Conservation (phyloP, 2,329 filamentous ascomycete species). For the Sporothrix mexicana region DNA sequence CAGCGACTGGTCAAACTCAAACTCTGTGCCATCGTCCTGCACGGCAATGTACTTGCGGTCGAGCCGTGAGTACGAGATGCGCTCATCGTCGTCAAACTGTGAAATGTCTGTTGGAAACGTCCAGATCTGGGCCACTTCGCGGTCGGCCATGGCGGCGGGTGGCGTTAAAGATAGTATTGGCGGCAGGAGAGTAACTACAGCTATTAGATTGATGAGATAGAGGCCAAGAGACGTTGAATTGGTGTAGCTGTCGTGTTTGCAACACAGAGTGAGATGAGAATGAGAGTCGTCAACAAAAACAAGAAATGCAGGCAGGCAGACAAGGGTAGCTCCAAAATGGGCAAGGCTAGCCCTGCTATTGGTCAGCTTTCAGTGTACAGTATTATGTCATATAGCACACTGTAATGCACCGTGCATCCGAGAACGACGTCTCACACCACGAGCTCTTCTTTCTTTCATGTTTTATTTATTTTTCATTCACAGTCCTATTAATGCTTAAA, state of each 20-base stretch:
- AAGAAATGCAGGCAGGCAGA: slow-evolving; percentile 11
- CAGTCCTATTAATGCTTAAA: not conserved
- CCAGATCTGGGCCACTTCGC: slow-evolving; percentile 42
- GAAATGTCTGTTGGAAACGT: slow-evolving; percentile 65
- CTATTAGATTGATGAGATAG: not conserved
- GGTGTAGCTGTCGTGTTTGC: not conserved
- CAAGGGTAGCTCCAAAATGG: slow-evolving; percentile 18
- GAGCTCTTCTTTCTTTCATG: not conserved
- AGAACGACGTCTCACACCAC: not conserved
- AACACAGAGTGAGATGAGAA: slow-evolving; percentile 5
- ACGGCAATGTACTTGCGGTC: slow-evolving; percentile 84
- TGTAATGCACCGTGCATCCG: slow-evolving; percentile 9
- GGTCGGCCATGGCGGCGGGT: slow-evolving; percentile 28
- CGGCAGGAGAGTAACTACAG: not conserved
- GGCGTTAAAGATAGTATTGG: not conserved
- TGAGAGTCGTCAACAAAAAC: slow-evolving; percentile 32
- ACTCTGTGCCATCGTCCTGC: slow-evolving; percentile 82
- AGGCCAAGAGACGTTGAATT: not conserved
- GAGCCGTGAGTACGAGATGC: slow-evolving; percentile 85
- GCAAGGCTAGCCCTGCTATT: not conserved
- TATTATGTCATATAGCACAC: not conserved
- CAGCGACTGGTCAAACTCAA: slow-evolving; percentile 74
- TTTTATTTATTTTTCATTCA: not conserved
- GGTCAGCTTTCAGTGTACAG: not conserved
- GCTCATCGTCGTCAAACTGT: slow-evolving; percentile 76